Evolutionary conservation across 2,329 filamentous ascomycete genomes (phyloP), one percentile per base, ranked within the genome.

Genomic region (Trichophyton mentagrophytes): DNA sequence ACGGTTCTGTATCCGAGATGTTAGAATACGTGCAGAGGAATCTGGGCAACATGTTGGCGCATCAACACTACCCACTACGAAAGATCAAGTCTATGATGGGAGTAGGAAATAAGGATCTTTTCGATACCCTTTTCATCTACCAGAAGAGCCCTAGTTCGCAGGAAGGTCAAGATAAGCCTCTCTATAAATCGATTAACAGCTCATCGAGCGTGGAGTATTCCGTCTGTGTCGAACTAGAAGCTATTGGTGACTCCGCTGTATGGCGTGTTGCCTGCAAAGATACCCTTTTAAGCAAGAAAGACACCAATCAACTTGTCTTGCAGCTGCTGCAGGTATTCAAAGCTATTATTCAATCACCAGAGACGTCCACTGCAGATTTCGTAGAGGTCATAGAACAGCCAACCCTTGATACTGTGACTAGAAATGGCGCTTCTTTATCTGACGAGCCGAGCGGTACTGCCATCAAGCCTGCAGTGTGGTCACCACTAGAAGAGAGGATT

Each of bases 171-270:
- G 55, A 60, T 0, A 47, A 68, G 1, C 58, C 66, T 0, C 69
- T 92, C 2, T 84, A 88, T 65, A 78, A 76, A 42, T 90, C 88
- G 1, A 71, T 88, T 1, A 77, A 79, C 15, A 83, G 86, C 0
- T 74, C 76, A 2, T 85, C 89, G 0, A 81, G 85, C 22, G 84
- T 92, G 0, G 90, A 95, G 64, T 95, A 91, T 70, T 86, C 89
- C 0, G 74, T 95, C 2, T 93, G 89, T 66, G 81, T 89, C 1
- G 91, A 96, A 73, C 84, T 93, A 70, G 89, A 95, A 69, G 73
- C 82, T 4, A 70, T 81, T 0, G 75, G 73, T 0, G 73, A 80
- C 17, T 67, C 72, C 0, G 69, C 95, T 1, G 64, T 84, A 0
- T 93, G 90, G 86, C 84, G 88, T 11, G 79, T 85, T 17, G 89